These are phyloP conservation scores for Rhizoclosmatium globosum DNA, from an alignment of 192 early-diverging fungal species.

Conservation along the genomic window DNA sequence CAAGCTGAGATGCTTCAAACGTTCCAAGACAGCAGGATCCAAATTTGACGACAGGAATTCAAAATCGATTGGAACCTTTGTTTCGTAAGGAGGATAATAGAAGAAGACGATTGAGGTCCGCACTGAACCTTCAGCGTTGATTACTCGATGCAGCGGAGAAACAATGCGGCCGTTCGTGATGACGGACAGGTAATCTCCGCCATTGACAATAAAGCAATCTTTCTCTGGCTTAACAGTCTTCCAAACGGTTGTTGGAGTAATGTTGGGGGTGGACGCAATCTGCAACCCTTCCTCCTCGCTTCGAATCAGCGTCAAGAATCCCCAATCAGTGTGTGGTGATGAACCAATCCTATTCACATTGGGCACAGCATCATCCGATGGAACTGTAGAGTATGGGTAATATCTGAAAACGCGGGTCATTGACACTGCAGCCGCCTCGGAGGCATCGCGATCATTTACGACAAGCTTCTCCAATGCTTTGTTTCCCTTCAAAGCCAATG, in stretches of 20 bases:
- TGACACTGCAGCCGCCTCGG: slow-evolving; percentile 29
- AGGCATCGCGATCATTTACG: slow-evolving; percentile 45
- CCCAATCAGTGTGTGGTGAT: slow-evolving; percentile 65
- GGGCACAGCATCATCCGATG: background rate
- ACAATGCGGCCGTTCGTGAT: slow-evolving; percentile 57
- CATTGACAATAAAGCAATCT: slow-evolving; percentile 65
- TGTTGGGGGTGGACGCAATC: slow-evolving; percentile 28
- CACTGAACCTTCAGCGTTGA: slow-evolving; percentile 19
- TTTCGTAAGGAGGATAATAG: slow-evolving; percentile 67
- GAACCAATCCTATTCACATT: slow-evolving; percentile 44
- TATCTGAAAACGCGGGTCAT: slow-evolving; percentile 68
- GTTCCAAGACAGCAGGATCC: background rate
- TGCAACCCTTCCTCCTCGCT: slow-evolving; percentile 50
- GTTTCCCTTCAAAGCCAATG: slow-evolving; percentile 44
- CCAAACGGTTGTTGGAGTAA: slow-evolving; percentile 50
- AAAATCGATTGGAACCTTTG: slow-evolving; percentile 26
- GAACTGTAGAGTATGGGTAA: slow-evolving; percentile 43
- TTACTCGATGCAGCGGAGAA: slow-evolving; percentile 67
- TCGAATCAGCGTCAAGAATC: slow-evolving; percentile 66
- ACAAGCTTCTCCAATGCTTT: background rate
- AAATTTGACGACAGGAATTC: background rate
- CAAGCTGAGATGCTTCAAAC: slow-evolving; percentile 35
- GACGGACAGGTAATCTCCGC: slow-evolving; percentile 68
- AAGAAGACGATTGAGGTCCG: slow-evolving; percentile 68
- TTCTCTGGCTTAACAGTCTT: slow-evolving; percentile 55